Base-by-base conservation (phyloP, 1,139 yeast species). In the Yamadazyma kanchanaburiensis region DNA sequence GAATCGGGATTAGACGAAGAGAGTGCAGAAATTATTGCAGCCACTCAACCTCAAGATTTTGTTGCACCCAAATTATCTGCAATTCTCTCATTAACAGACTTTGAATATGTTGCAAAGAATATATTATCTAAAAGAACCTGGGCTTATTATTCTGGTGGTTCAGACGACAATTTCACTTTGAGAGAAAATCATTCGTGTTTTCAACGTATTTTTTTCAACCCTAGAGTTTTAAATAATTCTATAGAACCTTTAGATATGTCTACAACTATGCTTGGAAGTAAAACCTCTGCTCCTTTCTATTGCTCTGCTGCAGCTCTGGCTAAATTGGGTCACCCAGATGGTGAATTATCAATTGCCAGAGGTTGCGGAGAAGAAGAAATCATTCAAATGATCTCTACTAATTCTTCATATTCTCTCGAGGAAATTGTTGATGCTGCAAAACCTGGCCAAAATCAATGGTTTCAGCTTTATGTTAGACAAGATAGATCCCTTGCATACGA, bases 141-240 rank as follows among this genome's bases (percentile, higher is more conserved):
- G 87, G 87, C 87, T 5, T 87, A 87, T 56, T 87, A 84, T 53
- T 79, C 89, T 2, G 77, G 87, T 17, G 96, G 88, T 8, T 70
- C 89, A 11, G 95, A 86, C 51, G 95, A 87, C 55, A 95, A 87
- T 57, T 73, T 87, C 42, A 69, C 94, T 2, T 54, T 83, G 54
- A 70, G 95, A 40, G 95, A 87, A 51, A 87, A 87, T 61, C 94
- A 85, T 50, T 68, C 77, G 37, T 89, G 94, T 1, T 87, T 71
- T 59, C 91, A 82, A 46, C 68, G 91, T 35, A 71, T 84, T 33
- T 86, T 81, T 62, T 86, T 87, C 66, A 75, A 79, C 38, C 95
- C 96, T 15, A 68, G 71, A 34, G 68, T 86, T 9, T 62, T 87
- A 32, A 82, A 83, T 4, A 83, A 83, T 46, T 6, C 14, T 4